These are phyloP conservation scores for Monosporozyma solicola DNA, from an alignment of 805 yeast species.

Conservation along the genomic window DNA sequence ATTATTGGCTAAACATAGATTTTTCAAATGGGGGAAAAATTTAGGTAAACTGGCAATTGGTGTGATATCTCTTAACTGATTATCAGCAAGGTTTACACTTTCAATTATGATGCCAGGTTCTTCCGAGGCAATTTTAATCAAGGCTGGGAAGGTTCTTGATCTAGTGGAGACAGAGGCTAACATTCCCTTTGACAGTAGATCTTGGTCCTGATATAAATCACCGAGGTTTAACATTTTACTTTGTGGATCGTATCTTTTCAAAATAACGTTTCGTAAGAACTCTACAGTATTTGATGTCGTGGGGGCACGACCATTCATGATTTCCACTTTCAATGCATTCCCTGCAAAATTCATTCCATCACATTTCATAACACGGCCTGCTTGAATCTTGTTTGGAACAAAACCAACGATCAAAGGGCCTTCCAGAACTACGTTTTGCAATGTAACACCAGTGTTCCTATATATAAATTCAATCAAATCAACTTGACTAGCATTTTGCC, in stretches of 20 bases:
- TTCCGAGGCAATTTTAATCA: constrained; percentile 69
- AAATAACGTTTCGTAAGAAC: constrained; percentile 51
- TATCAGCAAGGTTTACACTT: constrained; percentile 60
- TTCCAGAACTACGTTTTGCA: constrained; percentile 46
- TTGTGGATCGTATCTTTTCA: constrained; percentile 56
- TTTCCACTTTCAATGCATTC: constrained; percentile 40
- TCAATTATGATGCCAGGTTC: constrained; percentile 42
- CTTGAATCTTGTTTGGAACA: constrained; percentile 48
- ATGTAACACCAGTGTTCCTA: constrained; percentile 51
- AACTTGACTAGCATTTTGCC: constrained; percentile 70
- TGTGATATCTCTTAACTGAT: constrained; percentile 54
- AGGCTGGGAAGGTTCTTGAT: constrained; percentile 81
- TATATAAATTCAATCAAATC: constrained; percentile 63
- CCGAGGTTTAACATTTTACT: constrained; percentile 62
- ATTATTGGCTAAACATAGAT: constrained; percentile 75
- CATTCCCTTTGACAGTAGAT: constrained; percentile 51
- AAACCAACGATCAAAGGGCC: constrained; percentile 52
- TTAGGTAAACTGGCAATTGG: constrained; percentile 56
- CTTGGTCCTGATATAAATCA: constrained; percentile 54
- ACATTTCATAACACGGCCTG: constrained; percentile 49
- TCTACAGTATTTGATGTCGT: constrained; percentile 44
- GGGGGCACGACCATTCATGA: constrained; percentile 16
- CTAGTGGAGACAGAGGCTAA: constrained; percentile 52
- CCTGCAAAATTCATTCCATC: constrained; percentile 82
- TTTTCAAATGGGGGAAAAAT: constrained; percentile 65